Evolutionary conservation across 768 basidiomycete genomes (phyloP).

Genomic region (Leccinum boreale): DNA sequence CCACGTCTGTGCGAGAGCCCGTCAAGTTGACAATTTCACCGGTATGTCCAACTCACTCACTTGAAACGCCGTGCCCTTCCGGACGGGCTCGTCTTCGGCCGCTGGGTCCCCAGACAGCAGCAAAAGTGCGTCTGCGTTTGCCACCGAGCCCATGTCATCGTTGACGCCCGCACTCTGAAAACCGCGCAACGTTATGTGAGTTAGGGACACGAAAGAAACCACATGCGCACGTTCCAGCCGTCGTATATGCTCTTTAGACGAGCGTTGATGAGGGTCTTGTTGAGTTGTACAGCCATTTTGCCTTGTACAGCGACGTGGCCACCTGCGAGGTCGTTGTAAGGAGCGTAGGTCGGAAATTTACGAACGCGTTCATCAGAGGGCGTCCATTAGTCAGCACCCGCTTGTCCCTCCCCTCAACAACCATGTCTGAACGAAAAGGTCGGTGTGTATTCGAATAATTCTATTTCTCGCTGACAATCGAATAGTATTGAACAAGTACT

Average conservation of each 20-base stretch:
- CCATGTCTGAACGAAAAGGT: conserved; percentile 87
- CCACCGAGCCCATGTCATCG: conserved; percentile 69
- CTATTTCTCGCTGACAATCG: conserved; percentile 5
- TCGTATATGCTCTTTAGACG: conserved; percentile 60
- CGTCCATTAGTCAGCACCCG: conserved; percentile 29
- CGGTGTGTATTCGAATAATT: neutral
- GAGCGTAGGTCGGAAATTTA: conserved; percentile 30
- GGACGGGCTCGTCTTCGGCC: conserved; percentile 84
- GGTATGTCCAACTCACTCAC: conserved; percentile 41
- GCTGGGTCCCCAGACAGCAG: conserved; percentile 76
- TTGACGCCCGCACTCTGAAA: conserved; percentile 59
- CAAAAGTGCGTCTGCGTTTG: conserved; percentile 65
- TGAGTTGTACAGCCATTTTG: conserved; percentile 68
- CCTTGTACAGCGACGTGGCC: conserved; percentile 5
- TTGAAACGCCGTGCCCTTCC: conserved; percentile 90
- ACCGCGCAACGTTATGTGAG: conserved; percentile 4
- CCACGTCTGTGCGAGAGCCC: conserved; percentile 67
- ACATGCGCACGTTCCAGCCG: conserved; percentile 54
- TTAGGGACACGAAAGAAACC: conserved; percentile 12
- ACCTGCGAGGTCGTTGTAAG: conserved; percentile 15
- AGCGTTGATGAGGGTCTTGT: conserved; percentile 53
- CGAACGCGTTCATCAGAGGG: conserved; percentile 24
- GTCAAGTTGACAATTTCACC: conserved; percentile 1
- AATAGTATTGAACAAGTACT: conserved; percentile 89
- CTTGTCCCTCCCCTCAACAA: conserved; percentile 14